These are phyloP conservation scores for Wickerhamomyces ciferrii DNA, from an alignment of 805 yeast species.

Conservation along the genomic window DNA sequence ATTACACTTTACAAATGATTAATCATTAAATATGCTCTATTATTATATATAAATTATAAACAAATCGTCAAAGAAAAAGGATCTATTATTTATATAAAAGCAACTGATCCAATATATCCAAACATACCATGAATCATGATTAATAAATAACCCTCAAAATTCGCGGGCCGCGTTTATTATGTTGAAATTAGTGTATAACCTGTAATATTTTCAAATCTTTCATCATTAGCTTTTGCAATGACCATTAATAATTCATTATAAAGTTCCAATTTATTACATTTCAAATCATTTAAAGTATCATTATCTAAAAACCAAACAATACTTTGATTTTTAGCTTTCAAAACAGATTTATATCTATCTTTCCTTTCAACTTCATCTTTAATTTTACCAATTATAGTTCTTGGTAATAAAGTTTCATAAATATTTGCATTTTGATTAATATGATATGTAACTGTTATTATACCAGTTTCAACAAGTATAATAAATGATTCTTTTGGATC, in stretches of 20 bases:
- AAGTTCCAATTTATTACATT: slow-evolving; percentile 42
- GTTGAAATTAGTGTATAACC: slow-evolving; percentile 59
- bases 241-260: slow-evolving; percentile 62
- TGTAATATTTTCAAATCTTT: slow-evolving; percentile 68
- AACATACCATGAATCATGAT: neutral
- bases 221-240: slow-evolving; percentile 57
- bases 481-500: slow-evolving; percentile 30
- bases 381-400: slow-evolving; percentile 49
- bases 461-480: slow-evolving; percentile 55
- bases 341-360: slow-evolving; percentile 36
- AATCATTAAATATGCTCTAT: too few relatives aligned
- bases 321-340: slow-evolving; percentile 55
- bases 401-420: slow-evolving; percentile 43
- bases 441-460: slow-evolving; percentile 44
- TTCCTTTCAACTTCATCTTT: slow-evolving; percentile 24
- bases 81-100: neutral
- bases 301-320: slow-evolving; percentile 64
- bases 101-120: neutral
- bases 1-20: too few relatives aligned
- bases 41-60: too few relatives aligned
- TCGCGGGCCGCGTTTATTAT: neutral
- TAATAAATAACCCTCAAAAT: neutral
- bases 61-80: neutral
- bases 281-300: slow-evolving; percentile 38
- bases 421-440: slow-evolving; percentile 27